Evolutionary conservation across 2,329 filamentous ascomycete species (phyloP).

Genomic region (Cryphonectria carpinicola): DNA sequence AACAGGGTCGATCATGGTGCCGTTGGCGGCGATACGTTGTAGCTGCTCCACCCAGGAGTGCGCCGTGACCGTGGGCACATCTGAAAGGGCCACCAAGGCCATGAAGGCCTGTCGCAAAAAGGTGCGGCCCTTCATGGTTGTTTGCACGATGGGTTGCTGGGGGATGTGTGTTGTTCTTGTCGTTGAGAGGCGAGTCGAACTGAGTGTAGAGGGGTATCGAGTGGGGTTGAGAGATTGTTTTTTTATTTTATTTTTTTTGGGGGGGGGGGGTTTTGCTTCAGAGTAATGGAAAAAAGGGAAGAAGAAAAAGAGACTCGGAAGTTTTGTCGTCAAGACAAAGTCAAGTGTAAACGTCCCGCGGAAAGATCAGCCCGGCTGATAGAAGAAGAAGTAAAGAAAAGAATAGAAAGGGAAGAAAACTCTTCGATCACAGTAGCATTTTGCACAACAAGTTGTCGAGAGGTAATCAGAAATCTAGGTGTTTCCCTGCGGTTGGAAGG

Average conservation of each 20-base stretch:
- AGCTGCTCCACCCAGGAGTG: constrained; percentile 88
- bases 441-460: constrained; percentile 15
- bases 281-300: constrained; percentile 12
- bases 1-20: constrained; percentile 69
- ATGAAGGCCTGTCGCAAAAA: constrained; percentile 19
- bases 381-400: constrained; percentile 24
- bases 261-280: constrained; percentile 4
- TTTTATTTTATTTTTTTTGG: constrained; percentile 2
- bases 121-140: constrained; percentile 22
- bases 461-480: constrained; percentile 10
- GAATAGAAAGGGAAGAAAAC: constrained; percentile 9
- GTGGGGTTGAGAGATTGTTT: neutral
- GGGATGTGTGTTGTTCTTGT: neutral
- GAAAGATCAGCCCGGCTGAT: constrained; percentile 30
- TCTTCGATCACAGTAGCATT: constrained; percentile 29
- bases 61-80: constrained; percentile 45
- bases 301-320: constrained; percentile 14
- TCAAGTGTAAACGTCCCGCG: constrained; percentile 27
- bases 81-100: constrained; percentile 38
- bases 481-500: neutral
- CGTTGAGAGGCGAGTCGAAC: neutral
- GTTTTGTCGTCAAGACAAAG: constrained; percentile 22
- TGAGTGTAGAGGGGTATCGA: neutral
- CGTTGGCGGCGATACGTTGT: constrained; percentile 71
- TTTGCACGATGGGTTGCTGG: neutral